These are phyloP conservation scores for Schoenoplectus triqueter DNA, from an alignment of 202 grass and related monocot species.

Conservation along the genomic window DNA sequence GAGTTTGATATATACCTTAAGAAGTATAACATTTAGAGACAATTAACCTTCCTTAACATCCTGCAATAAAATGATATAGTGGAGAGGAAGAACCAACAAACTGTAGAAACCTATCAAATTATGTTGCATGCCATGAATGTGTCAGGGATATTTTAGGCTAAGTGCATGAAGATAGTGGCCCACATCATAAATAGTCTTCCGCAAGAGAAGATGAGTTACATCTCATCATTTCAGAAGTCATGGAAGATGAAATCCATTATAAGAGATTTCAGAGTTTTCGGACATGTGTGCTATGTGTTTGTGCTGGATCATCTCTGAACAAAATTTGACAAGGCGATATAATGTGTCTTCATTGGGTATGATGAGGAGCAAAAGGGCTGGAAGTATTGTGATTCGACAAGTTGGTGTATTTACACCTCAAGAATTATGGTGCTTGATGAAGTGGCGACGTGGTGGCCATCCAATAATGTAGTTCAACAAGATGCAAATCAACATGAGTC, in stretches of 20 bases:
- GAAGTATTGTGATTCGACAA: slow-evolving; percentile 37
- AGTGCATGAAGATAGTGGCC: slow-evolving; percentile 28
- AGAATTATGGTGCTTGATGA: slow-evolving; percentile 40
- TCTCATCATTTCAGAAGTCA: slow-evolving; percentile 14
- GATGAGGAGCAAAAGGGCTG: slow-evolving; percentile 30
- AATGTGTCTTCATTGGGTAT: slow-evolving; percentile 34
- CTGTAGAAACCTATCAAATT: not conserved
- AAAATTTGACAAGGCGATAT: slow-evolving; percentile 18
- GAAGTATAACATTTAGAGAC: not conserved
- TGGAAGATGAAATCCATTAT: not conserved
- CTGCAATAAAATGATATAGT: not conserved
- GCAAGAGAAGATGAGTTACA: not conserved
- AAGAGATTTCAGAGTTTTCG: slow-evolving; percentile 26
- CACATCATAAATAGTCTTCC: slow-evolving; percentile 28
- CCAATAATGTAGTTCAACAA: not conserved
- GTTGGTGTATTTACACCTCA: not conserved
- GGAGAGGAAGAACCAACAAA: not conserved
- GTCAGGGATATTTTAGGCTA: slow-evolving; percentile 13
- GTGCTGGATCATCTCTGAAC: not conserved
- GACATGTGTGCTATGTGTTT: slow-evolving; percentile 20
- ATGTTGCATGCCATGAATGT: slow-evolving; percentile 42
- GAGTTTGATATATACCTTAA: not conserved
- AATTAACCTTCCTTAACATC: not conserved
- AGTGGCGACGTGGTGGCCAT: slow-evolving; percentile 17
- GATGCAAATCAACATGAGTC: not conserved